These are phyloP conservation scores for Aspergillaceae sp. DNA, from an alignment of 2,329 filamentous ascomycete species.

Conservation along the genomic window DNA sequence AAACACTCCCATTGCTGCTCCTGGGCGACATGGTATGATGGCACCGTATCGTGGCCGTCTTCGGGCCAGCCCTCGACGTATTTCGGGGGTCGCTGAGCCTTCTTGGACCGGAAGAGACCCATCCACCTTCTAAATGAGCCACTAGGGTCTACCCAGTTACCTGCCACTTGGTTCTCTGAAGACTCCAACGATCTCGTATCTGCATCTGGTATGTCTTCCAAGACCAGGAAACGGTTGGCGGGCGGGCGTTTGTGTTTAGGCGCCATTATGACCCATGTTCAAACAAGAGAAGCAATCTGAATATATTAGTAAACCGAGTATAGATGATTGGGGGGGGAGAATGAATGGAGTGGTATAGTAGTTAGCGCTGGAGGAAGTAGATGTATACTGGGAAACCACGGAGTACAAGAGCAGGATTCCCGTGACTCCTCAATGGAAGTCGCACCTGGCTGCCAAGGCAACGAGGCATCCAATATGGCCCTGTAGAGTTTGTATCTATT, in stretches of 20 bases:
- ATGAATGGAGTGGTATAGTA: not conserved
- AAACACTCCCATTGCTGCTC: conserved; percentile 50
- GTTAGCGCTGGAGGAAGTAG: not conserved
- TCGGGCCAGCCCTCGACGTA: conserved; percentile 33
- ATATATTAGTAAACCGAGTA: not conserved
- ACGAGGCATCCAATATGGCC: not conserved
- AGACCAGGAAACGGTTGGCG: not conserved
- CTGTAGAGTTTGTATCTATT: too few species aligned
- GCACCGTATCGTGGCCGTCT: conserved; percentile 3
- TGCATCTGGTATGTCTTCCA: conserved; percentile 1
- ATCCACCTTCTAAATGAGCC: conserved; percentile 33
- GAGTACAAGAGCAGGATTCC: not conserved
- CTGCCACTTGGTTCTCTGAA: conserved; percentile 4
- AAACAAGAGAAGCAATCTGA: not conserved
- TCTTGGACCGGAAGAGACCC: conserved; percentile 26
- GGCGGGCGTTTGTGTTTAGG: conserved; percentile 4
- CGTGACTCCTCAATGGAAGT: not conserved
- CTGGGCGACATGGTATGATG: conserved; percentile 14
- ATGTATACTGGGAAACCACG: not conserved
- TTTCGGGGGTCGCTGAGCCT: conserved; percentile 13
- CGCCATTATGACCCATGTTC: conserved; percentile 4
- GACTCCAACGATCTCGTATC: conserved; percentile 3
- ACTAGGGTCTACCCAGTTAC: not conserved
- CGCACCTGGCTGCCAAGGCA: not conserved
- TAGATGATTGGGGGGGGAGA: not conserved